These are phyloP conservation scores for Mallotus japonicus DNA, from an alignment of 441 rosid genomes.

Conservation along the genomic window DNA sequence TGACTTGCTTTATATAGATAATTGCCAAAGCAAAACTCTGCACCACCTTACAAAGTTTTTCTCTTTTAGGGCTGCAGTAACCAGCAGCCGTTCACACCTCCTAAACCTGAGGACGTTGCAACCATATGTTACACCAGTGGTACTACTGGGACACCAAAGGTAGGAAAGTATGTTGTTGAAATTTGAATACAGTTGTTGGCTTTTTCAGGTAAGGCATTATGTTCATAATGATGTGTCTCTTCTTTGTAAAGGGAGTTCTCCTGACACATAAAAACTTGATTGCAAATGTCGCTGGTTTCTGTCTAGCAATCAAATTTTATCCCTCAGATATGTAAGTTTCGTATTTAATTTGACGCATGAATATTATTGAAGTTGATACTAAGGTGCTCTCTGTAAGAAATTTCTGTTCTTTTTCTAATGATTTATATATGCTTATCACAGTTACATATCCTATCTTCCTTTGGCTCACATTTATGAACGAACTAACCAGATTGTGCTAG, in stretches of 20 bases:
- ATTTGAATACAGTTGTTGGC: slow-evolving; percentile 11
- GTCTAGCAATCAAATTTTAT: slow-evolving; percentile 41
- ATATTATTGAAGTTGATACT: neutral
- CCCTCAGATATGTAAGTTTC: slow-evolving; percentile 81
- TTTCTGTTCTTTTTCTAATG: slow-evolving; percentile 20
- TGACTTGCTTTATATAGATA: slow-evolving; percentile 7
- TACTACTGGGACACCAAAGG: slow-evolving; percentile 99
- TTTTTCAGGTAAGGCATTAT: slow-evolving; percentile 13
- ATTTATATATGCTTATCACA: slow-evolving; percentile 32
- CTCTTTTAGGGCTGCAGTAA: slow-evolving; percentile 72
- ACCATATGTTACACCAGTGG: slow-evolving; percentile 98
- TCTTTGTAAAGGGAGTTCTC: slow-evolving; percentile 69
- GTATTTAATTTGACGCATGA: slow-evolving; percentile 7
- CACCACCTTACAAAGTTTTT: slow-evolving; percentile 31
- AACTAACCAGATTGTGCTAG: slow-evolving; percentile 55
- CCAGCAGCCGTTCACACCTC: slow-evolving; percentile 73
- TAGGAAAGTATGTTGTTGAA: slow-evolving; percentile 26
- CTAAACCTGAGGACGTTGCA: slow-evolving; percentile 83
- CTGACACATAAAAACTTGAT: slow-evolving; percentile 85
- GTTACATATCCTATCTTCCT: slow-evolving; percentile 96
- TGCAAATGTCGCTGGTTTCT: slow-evolving; percentile 78
- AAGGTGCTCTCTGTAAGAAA: slow-evolving; percentile 11
- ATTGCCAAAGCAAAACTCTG: neutral
- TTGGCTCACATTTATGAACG: slow-evolving; percentile 98
- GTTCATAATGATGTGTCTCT: slow-evolving; percentile 24